These are phyloP conservation scores for Wickerhamomyces sp. DNA, from an alignment of 1,139 yeast species.

Conservation along the genomic window DNA sequence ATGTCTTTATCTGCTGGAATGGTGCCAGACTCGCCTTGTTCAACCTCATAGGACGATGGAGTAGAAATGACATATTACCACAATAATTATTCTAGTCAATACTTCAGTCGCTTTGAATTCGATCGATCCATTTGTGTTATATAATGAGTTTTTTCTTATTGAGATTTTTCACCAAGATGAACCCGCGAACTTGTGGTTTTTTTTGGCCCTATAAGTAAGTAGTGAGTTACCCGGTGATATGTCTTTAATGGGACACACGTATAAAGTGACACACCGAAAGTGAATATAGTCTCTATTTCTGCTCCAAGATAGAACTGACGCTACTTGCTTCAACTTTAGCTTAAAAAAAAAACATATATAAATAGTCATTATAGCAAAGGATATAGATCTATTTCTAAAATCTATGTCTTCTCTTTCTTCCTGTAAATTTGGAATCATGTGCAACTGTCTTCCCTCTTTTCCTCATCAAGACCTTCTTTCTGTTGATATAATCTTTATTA, in stretches of 20 bases:
- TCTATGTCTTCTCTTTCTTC: conserved; percentile 84
- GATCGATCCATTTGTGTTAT: too few species aligned
- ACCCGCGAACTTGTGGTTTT: too few species aligned
- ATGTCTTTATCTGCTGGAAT: conserved; percentile 13
- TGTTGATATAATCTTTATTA: conserved; percentile 71
- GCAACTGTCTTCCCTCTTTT: conserved; percentile 90
- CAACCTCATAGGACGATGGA: conserved; percentile 5
- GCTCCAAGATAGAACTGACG: too few species aligned
- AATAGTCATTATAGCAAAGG: not conserved
- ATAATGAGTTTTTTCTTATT: not conserved
- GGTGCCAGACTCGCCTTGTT: not conserved
- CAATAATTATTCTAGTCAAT: too few species aligned
- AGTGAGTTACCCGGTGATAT: too few species aligned
- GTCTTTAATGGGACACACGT: too few species aligned
- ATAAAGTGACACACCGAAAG: too few species aligned
- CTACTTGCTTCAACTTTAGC: too few species aligned
- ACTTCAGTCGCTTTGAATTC: not conserved
- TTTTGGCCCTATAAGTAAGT: too few species aligned
- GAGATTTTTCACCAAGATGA: not conserved
- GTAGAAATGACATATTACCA: conserved; percentile 3
- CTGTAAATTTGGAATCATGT: conserved; percentile 86
- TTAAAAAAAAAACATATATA: not conserved
- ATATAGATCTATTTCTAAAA: conserved; percentile 38
- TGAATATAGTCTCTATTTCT: too few species aligned
- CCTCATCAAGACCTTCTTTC: conserved; percentile 93